Base-by-base conservation (phyloP, 768 basidiomycete species). In the Chlorophyllum brunneum region DNA sequence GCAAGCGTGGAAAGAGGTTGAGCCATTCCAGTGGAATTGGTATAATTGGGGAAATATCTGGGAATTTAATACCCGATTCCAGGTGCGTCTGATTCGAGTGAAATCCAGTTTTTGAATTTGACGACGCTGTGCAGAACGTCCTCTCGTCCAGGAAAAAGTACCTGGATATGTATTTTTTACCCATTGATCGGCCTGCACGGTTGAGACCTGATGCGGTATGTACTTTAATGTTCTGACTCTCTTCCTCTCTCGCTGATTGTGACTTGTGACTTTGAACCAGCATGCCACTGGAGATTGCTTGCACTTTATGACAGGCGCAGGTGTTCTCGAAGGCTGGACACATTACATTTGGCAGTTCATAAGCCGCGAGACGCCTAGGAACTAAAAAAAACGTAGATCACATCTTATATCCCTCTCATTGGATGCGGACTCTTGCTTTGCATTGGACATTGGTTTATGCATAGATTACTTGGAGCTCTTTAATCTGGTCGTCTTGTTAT, bases 1-100 rank as follows among this genome's bases (percentile, higher is more conserved):
- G 18, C 51, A 70, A 54, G 80, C 82, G n/a, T 78, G 74, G 76
- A 61, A 51, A 30, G 67, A 70, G 54, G 70, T 80, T 16, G 57
- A 68, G 54, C 75, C 76, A 2, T 76, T 70, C 51, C 53, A 56
- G 33, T 72, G 71, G 69, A 69, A 72, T 26, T 81, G 76, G 75
- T 86, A 79, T 60, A 86, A 87, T 60, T 86, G 85, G 85, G 76
- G 70, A 0, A 73, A 76, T 66, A 84, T 87, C 42, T 61, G 68
- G 62, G 71, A 74, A 53, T 81, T 78, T 54, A 86, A 87, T 54
- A 60, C 65, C n/a, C 63, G 76, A 11, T 84, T 86, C 58, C 67
- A 82, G 76, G 83, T 84, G 33, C 18, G 70, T 61, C 20, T 23
- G 29, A 36, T 4, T 30, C 9, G 30, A 34, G 26, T 18, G 24